A percentile compares a stretch with the other conserved stretches of the same genome.
Evolutionary conservation across 768 basidiomycete genomes (phyloP).

Genomic region (Podaxis carcinomalis): DNA sequence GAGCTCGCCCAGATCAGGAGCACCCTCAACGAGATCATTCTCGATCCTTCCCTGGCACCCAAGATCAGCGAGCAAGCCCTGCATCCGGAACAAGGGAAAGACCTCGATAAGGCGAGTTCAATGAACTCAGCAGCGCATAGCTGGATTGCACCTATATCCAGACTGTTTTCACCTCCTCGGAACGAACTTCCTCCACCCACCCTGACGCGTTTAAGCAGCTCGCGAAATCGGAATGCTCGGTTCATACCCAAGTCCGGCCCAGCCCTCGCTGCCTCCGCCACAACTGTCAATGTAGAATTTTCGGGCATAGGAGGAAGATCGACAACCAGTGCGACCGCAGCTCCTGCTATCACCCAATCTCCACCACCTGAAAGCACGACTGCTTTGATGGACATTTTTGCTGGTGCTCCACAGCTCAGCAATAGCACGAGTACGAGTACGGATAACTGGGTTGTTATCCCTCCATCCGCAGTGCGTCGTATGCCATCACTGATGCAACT

Average conservation of each 20-base stretch:
- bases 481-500: conserved; percentile 17
- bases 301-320: conserved; percentile 55
- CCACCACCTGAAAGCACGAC: conserved; percentile 10
- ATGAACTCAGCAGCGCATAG: conserved; percentile 46
- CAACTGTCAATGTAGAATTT: conserved; percentile 96
- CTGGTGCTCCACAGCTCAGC: conserved; percentile 66
- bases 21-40: conserved; percentile 82
- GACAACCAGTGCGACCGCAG: conserved; percentile 33
- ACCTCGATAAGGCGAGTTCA: conserved; percentile 31
- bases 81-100: conserved; percentile 10
- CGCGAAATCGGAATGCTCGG: conserved; percentile 32
- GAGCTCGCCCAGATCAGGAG: conserved; percentile 81
- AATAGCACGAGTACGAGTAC: conserved; percentile 15
- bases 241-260: conserved; percentile 78
- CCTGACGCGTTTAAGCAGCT: conserved; percentile 17
- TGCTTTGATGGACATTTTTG: conserved; percentile 84
- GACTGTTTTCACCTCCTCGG: conserved; percentile 50
- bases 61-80: conserved; percentile 70
- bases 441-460: conserved; percentile 75
- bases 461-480: conserved; percentile 29
- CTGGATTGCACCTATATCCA: conserved; percentile 88
- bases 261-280: conserved; percentile 81
- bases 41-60: conserved; percentile 76
- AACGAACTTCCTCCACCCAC: conserved; percentile 17
- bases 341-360: conserved; percentile 14